These are phyloP conservation scores for Aspergillus diversus DNA, from an alignment of 495 filamentous ascomycete genomes.

Conservation along the genomic window DNA sequence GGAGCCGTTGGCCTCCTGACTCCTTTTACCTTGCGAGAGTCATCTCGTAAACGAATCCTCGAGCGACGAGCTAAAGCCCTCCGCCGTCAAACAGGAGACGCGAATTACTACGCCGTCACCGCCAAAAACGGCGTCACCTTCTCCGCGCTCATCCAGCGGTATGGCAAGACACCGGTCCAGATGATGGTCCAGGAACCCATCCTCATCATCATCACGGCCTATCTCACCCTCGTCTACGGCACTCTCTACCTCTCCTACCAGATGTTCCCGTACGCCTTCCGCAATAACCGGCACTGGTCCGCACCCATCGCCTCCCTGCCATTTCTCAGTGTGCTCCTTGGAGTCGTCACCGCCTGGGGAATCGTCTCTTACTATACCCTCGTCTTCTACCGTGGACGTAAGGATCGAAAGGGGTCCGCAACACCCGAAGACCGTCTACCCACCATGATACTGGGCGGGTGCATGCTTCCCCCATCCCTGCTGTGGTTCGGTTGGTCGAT, in stretches of 20 bases:
- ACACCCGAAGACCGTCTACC: conserved; percentile 56
- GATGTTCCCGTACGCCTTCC: conserved; percentile 55
- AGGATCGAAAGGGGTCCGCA: conserved; percentile 19
- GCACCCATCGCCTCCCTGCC: conserved; percentile 44
- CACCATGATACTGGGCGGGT: conserved; percentile 53
- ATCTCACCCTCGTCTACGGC: conserved; percentile 52
- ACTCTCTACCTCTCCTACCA: conserved; percentile 59
- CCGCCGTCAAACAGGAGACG: conserved; percentile 56
- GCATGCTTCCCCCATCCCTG: conserved; percentile 54
- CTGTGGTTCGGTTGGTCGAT: conserved; percentile 62
- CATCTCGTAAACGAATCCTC: conserved; percentile 54
- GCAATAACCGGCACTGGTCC: conserved; percentile 42
- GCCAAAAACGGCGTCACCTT: conserved; percentile 51
- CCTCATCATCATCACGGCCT: conserved; percentile 48
- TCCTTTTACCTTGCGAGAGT: conserved; percentile 59
- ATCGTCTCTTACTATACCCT: conserved; percentile 30
- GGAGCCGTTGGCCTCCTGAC: conserved; percentile 54
- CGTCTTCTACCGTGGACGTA: conserved; percentile 29
- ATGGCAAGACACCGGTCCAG: conserved; percentile 56
- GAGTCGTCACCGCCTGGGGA: conserved; percentile 30
- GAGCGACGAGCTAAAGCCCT: conserved; percentile 48
- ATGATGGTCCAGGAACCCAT: conserved; percentile 59
- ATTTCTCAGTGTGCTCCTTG: conserved; percentile 58
- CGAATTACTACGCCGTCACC: conserved; percentile 49
- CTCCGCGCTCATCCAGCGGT: conserved; percentile 39